Evolutionary conservation across 352 stramenopile genomes (phyloP).

Genomic region (Globisporangium takayamanum): DNA sequence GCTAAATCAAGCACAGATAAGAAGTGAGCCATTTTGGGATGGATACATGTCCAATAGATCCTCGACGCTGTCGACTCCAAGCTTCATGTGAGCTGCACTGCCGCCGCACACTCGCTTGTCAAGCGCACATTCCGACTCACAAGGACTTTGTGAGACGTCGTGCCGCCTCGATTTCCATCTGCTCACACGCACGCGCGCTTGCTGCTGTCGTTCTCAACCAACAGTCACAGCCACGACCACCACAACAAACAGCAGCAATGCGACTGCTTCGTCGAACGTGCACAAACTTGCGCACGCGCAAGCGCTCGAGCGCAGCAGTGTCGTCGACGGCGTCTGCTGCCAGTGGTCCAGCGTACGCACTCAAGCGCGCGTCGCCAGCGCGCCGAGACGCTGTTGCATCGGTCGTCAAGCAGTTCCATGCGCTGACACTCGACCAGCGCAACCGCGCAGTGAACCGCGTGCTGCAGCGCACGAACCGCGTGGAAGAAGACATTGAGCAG

Average conservation of each 20-base stretch:
- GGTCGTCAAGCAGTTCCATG: slow-evolving; percentile 55
- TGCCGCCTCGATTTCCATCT: neutral
- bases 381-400: slow-evolving; percentile 23
- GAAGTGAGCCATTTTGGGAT: too few species aligned
- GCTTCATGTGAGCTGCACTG: too few species aligned
- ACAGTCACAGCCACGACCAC: neutral
- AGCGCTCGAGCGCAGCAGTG: slow-evolving; percentile 2
- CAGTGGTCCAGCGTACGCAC: neutral
- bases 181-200: neutral
- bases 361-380: slow-evolving; percentile 13
- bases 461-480: slow-evolving; percentile 27
- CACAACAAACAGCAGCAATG: slow-evolving; percentile 3
- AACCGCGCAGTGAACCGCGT: slow-evolving; percentile 46
- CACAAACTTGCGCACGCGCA: slow-evolving; percentile 12
- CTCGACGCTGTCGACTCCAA: too few species aligned
- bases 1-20: too few species aligned
- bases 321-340: neutral
- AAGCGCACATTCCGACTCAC: slow-evolving; percentile 2
- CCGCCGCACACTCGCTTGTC: too few species aligned
- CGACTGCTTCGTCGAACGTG: slow-evolving; percentile 14
- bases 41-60: too few species aligned
- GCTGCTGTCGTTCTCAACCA: too few species aligned
- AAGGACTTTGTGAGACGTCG: too few species aligned
- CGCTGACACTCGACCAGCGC: slow-evolving; percentile 48
- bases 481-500: slow-evolving; percentile 56